A percentile compares a stretch with the other conserved stretches of the same genome.
Evolutionary conservation across 805 yeast species (phyloP).

Genomic region (Torulaspora quercuum): DNA sequence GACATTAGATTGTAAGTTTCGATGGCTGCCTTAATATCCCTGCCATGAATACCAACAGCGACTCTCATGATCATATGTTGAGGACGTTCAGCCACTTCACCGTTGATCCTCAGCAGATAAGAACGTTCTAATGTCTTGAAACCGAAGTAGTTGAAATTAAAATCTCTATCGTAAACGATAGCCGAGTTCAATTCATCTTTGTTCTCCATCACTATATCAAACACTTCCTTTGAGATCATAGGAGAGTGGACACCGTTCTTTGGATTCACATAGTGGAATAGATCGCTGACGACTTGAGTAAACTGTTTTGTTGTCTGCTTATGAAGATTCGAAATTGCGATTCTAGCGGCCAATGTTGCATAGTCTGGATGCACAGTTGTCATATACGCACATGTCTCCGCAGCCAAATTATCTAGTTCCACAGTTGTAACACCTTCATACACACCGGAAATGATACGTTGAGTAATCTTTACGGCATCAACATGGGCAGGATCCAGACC

Average conservation of each 20-base stretch:
- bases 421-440: constrained; percentile 95
- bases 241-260: constrained; percentile 65
- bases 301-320: constrained; percentile 88
- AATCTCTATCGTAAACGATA: constrained; percentile 74
- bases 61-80: constrained; percentile 90
- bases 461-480: constrained; percentile 94
- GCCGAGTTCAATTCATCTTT: constrained; percentile 68
- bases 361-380: constrained; percentile 98
- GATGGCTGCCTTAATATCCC: constrained; percentile 56
- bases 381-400: constrained; percentile 97
- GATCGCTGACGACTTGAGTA: constrained; percentile 68
- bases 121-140: constrained; percentile 89
- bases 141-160: constrained; percentile 78
- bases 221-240: constrained; percentile 66
- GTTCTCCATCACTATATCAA: constrained; percentile 58
- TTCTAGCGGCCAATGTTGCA: constrained; percentile 90
- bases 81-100: constrained; percentile 80
- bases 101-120: constrained; percentile 64
- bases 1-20: constrained; percentile 92
- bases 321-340: constrained; percentile 90
- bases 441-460: constrained; percentile 91
- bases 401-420: constrained; percentile 80
- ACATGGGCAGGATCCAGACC: constrained; percentile 89
- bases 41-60: constrained; percentile 83
- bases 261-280: constrained; percentile 78